Conservation (phyloP, 2,329 filamentous ascomycete genomes). For the Monosporascus sp. region DNA sequence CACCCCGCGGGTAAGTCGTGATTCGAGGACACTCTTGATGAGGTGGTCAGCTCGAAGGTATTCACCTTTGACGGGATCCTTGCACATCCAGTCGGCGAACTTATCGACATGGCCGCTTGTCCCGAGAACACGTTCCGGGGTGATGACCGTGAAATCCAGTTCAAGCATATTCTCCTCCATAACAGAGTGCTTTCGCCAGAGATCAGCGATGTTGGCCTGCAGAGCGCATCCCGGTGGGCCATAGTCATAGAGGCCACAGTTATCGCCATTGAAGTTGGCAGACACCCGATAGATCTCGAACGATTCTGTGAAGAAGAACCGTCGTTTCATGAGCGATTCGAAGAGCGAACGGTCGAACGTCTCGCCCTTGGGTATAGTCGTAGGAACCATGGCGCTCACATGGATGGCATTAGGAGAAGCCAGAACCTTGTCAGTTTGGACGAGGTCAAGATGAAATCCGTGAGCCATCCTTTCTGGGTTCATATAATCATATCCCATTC, state of each 20-base stretch:
- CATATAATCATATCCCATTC: too few relatives aligned
- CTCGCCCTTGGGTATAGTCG: constrained; percentile 55
- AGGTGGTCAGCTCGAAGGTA: constrained; percentile 65
- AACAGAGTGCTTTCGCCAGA: constrained; percentile 91
- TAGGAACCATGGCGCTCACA: constrained; percentile 7
- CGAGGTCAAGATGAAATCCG: too few relatives aligned
- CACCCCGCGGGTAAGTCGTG: constrained; percentile 53
- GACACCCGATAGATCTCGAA: constrained; percentile 56
- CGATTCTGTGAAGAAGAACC: constrained; percentile 61
- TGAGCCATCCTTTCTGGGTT: too few relatives aligned
- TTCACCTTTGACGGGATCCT: constrained; percentile 64
- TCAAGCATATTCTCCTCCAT: constrained; percentile 92
- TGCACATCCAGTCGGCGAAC: constrained; percentile 69
- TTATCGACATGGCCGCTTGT: constrained; percentile 67
- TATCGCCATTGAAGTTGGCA: constrained; percentile 13
- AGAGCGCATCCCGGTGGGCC: constrained; percentile 83
- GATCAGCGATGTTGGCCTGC: constrained; percentile 80
- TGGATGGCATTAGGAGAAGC: too few relatives aligned
- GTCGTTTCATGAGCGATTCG: constrained; percentile 59
- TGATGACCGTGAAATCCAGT: constrained; percentile 89
- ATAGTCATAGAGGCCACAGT: constrained; percentile 70
- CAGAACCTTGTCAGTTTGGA: too few relatives aligned
- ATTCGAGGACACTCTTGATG: constrained; percentile 61
- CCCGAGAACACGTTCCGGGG: constrained; percentile 61
- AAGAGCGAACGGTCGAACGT: constrained; percentile 57